Base-by-base conservation (phyloP, 441 rosid genomes). In the Euphorbia celastroides region DNA sequence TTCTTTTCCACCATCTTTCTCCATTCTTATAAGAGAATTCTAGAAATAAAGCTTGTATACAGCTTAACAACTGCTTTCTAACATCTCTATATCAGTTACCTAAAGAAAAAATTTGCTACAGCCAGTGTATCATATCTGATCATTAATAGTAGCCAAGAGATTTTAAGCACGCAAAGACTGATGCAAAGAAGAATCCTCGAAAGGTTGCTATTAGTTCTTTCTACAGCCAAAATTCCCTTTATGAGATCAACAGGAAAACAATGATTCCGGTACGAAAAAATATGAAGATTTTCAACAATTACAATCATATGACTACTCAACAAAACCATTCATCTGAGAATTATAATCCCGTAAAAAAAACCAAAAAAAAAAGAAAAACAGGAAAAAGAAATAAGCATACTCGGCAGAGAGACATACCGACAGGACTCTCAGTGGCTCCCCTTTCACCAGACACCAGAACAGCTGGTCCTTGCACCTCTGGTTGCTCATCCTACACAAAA, bases 401-500 rank as follows among this genome's bases (percentile, higher is more conserved):
- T 7, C 14, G 13, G n/a, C n/a, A n/a, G 51, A 46, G 20, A 46
- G n/a, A 67, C 38, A 52, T 79, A 88, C 98, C 98, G 61, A 90
- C 80, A 42, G 98, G 92, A 84, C 99, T 95, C 42, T 55, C 74
- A 26, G 99, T 92, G 42, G 97, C 89, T 68, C 95, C 98, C 81
- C 86, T 77, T 78, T 92, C 93, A 60, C 85, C 77, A 26, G 97
- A 87, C 59, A 95, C 93, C 84, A 88, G 70, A 32, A 83, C 85
- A 4, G 90, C 96, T 0, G 96, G 85, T 72, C 99, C 99, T 76
- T 95, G 99, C 17, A 92, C 80, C 80, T 92, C 98, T 61, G 97
- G 96, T 74, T 95, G 99, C 61, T 95, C 97, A 78, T 95, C 93
- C 98, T 91, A 73, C 34, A 22, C 57, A 72, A 55, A 31, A 62